Conservation (phyloP, 176 grass and related monocot genomes). For the Bothriochloa decipiens region DNA sequence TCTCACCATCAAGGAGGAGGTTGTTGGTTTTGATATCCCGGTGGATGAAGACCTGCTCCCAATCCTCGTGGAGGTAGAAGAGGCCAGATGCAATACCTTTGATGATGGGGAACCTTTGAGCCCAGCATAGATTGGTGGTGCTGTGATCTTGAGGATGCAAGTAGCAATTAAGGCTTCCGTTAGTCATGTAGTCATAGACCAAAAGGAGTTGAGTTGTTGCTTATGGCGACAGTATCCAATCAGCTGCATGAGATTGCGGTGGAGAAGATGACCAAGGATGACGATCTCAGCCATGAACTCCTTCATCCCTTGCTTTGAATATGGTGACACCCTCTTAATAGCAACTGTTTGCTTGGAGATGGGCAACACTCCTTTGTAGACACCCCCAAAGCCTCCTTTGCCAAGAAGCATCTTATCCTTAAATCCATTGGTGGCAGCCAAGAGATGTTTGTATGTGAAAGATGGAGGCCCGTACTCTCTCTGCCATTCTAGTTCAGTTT, state of each 20-base stretch:
- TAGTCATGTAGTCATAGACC: neutral
- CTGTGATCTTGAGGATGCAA: too few relatives aligned
- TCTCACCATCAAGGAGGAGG: neutral
- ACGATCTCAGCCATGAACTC: neutral
- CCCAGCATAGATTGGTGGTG: too few relatives aligned
- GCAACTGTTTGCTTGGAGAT: neutral
- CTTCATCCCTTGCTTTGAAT: neutral
- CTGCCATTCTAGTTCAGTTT: too few relatives aligned
- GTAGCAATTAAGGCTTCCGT: neutral
- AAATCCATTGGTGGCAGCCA: neutral
- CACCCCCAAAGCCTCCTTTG: neutral
- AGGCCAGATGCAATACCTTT: too few relatives aligned
- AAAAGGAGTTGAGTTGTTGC: too few relatives aligned
- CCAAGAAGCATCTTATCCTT: neutral
- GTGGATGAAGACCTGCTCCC: constrained; percentile 18
- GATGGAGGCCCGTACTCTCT: neutral
- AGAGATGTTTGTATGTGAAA: neutral
- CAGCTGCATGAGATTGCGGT: too few relatives aligned
- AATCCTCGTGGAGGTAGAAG: constrained; percentile 2
- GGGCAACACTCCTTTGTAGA: neutral
- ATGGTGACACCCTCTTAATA: neutral
- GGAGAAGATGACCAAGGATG: neutral
- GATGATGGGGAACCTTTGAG: too few relatives aligned
- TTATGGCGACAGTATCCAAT: too few relatives aligned
- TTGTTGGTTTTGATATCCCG: constrained; percentile 13